Evolutionary conservation across 2,329 filamentous ascomycete species (phyloP).

Genomic region (Aspergillus clavatus): DNA sequence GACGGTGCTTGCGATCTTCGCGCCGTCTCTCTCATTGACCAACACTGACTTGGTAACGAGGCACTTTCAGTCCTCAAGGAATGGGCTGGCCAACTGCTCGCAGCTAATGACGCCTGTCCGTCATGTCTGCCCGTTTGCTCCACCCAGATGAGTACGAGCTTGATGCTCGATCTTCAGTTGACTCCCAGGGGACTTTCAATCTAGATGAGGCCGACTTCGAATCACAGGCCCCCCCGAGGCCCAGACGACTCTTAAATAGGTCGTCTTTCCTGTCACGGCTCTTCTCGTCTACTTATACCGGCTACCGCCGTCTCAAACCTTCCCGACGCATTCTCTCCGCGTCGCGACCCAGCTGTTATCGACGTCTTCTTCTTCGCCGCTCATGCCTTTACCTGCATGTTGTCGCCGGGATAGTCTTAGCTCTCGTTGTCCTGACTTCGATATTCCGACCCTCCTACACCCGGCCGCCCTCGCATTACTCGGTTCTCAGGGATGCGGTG

Average conservation of each 20-base stretch:
- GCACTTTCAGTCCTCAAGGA: constrained; percentile 10
- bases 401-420: constrained; percentile 24
- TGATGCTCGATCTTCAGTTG: constrained; percentile 35
- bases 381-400: constrained; percentile 28
- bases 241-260: constrained; percentile 19
- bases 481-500: constrained; percentile 31
- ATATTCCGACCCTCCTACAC: constrained; percentile 56
- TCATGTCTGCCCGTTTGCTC: constrained; percentile 36
- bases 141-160: constrained; percentile 42
- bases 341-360: constrained; percentile 21
- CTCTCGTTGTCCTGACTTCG: constrained; percentile 39
- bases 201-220: constrained; percentile 42
- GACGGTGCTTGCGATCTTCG: background rate
- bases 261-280: constrained; percentile 26
- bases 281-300: constrained; percentile 23
- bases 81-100: constrained; percentile 12
- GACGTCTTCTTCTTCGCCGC: constrained; percentile 28
- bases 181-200: constrained; percentile 39
- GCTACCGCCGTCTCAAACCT: constrained; percentile 29
- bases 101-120: constrained; percentile 12
- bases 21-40: background rate
- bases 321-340: constrained; percentile 22
- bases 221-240: constrained; percentile 29
- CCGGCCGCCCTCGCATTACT: constrained; percentile 50
- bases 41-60: too few species aligned